phyloP scores from a whole-genome alignment of 345 rosid species.

The Draba incana region DNA sequence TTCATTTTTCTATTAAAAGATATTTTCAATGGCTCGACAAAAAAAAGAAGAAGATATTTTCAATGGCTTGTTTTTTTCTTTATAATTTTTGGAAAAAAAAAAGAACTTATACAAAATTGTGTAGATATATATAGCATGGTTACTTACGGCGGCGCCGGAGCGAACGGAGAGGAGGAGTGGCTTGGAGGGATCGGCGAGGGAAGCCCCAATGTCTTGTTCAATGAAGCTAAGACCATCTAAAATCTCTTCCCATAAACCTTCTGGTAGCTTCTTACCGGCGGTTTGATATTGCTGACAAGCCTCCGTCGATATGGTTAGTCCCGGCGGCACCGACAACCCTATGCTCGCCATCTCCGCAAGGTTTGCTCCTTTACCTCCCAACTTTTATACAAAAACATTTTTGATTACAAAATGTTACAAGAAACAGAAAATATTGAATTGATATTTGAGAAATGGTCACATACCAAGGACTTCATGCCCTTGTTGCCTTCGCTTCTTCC shows the following conservation, averaged over 20 bases:
- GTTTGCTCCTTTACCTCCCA: conserved; percentile 98
- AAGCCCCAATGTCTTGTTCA: conserved; percentile 79
- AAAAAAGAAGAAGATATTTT: no score
- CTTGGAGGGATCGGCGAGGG: conserved; percentile 72
- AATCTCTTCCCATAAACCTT: conserved; percentile 81
- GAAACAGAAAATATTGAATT: not conserved
- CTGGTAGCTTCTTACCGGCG: conserved; percentile 64
- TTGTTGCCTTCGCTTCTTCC: conserved; percentile 94
- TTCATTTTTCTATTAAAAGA: not conserved
- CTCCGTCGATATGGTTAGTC: conserved; percentile 91
- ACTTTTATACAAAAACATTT: conserved; percentile 42
- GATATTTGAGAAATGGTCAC: conserved; percentile 20
- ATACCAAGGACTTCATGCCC: conserved; percentile 95
- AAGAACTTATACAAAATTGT: no score
- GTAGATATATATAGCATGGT: not conserved
- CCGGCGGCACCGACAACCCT: conserved; percentile 94
- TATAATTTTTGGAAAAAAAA: no score
- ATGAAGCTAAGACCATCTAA: conserved; percentile 58
- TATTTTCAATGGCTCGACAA: not conserved
- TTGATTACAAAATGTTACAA: not conserved
- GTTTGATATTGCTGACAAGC: conserved; percentile 83
- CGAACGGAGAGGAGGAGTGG: conserved; percentile 97
- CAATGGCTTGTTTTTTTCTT: not conserved
- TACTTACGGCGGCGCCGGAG: conserved; percentile 94
- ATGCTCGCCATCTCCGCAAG: conserved; percentile 97